Evolutionary conservation across 2,329 filamentous ascomycete genomes (phyloP), one percentile per base, ranked within the genome.

Genomic region (Beauveria pseudobassiana): DNA sequence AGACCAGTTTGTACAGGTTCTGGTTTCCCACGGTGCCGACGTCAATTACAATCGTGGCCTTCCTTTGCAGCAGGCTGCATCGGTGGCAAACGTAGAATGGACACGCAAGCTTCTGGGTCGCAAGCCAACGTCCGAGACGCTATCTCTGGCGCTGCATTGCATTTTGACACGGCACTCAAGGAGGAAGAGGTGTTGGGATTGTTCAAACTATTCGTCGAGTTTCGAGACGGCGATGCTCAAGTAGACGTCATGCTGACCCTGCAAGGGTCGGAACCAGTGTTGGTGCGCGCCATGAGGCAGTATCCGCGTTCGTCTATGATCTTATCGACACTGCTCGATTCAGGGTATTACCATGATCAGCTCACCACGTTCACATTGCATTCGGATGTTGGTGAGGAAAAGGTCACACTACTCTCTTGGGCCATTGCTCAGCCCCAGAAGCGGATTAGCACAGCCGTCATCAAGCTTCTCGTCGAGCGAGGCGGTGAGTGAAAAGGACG

Each of bases 341-440:
- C 80, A 7, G 85, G 84, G 0, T 85, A 81, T 63, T 86, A 86
- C 66, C 76, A 86, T 62, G 83, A 87, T 62, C 82, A 86, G 65
- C 76, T 76, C 2, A 77, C 71, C 2, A 75, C 66, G 1, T 76
- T 71, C 59, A 74, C 71, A 3, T 74, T 83, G 2, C 72, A 81
- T 61, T 73, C 78, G 0, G 76, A 79, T 12, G 63, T 78, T 0
- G 77, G 80, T 1, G 79, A 77, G 3, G 86, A 89, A 69, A 73
- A 76, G 10, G 77, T 86, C 50, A 82, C 82, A 1, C 74, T 86
- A 2, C 72, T 89, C 8, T 74, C 81, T 56, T 89, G 86, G 86
- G 79, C 83, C 0, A 75, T 89, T 57, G 73, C 83, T 7, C 84
- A 87, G 64, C 82, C 83, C 0, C 83, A 87, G 64, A 88, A 87